A percentile compares a stretch with the other conserved stretches of the same genome.
These are phyloP conservation scores for Akanthomyces muscarius DNA, from an alignment of 2,329 filamentous ascomycete genomes.

Conservation along the genomic window DNA sequence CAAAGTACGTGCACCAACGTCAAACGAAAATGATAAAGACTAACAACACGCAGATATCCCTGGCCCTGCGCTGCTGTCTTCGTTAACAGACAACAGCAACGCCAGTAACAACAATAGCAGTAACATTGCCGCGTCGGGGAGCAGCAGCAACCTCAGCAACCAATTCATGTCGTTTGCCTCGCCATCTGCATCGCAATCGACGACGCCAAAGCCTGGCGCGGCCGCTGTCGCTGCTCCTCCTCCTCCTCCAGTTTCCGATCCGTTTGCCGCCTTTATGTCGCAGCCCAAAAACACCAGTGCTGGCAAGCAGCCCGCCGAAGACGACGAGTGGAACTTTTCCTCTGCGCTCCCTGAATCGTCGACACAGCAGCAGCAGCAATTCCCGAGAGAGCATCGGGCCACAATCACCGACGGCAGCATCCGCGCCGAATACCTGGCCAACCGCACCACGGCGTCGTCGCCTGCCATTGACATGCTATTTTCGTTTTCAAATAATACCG, in stretches of 20 bases:
- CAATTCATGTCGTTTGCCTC: constrained; percentile 53
- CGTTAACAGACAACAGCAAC: constrained; percentile 57
- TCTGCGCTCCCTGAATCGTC: constrained; percentile 70
- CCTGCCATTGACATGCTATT: constrained; percentile 67
- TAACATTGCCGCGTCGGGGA: neutral
- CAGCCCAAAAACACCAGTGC: constrained; percentile 21
- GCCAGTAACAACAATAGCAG: constrained; percentile 36
- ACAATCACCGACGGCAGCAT: constrained; percentile 67
- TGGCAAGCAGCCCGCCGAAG: constrained; percentile 43
- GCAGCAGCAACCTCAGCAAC: constrained; percentile 30
- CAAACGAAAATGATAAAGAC: constrained; percentile 18
- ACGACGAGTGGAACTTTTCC: constrained; percentile 93
- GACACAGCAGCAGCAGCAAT: constrained; percentile 41
- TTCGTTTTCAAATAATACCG: constrained; percentile 77
- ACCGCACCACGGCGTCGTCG: constrained; percentile 49
- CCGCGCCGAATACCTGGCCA: constrained; percentile 69
- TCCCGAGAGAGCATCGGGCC: constrained; percentile 57
- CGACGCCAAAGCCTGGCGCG: constrained; percentile 48
- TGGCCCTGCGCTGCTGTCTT: constrained; percentile 61
- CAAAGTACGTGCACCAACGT: constrained; percentile 50
- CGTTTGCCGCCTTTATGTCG: constrained; percentile 47
- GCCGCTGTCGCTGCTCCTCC: constrained; percentile 46
- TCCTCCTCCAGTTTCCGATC: constrained; percentile 41
- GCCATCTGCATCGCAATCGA: constrained; percentile 47
- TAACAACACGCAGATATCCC: constrained; percentile 51